Base-by-base conservation (phyloP, 2,329 filamentous ascomycete genomes). In the Talaromyces sp. region DNA sequence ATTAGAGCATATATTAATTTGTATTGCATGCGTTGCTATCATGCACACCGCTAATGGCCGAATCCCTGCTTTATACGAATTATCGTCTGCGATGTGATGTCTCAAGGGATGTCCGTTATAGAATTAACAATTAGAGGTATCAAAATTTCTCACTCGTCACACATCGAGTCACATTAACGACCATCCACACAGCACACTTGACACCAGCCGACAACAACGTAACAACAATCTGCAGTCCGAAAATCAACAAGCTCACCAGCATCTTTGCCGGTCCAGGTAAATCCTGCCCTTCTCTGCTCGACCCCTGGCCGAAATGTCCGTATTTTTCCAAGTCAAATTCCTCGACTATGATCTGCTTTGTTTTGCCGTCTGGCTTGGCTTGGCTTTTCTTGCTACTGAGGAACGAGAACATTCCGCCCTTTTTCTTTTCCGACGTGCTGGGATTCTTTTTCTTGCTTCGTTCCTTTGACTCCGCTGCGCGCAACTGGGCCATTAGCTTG, bases 271-370 rank as follows among this genome's bases (percentile, higher is more conserved):
- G 56, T 2, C 73, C 72, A 6, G 80, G 80, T 7, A 82, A 62
- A 50, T 81, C 75, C 67, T 81, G 66, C 2, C 77, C 77, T 56
- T 77, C 73, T 8, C 75, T 72, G 19, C 74, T 72, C 0, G 74
- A 76, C 14, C 74, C 70, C n/a, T 66, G 67, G 22, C 74, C 75
- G 64, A 78, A 80, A 7, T 74, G 75, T 13, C 78, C 78, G 39
- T 82, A 79, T 47, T 77, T 79, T 56, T 81, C 80, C 9, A 82
- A 72, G 68, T 82, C 79, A 54, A 82, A 78, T 63, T 82, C 79
- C 52, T 79, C 75, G 45, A 79, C 68, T 3, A 77, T 68, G 52
- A 79, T 70, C 64, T 77, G 68, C 48, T 74, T 70, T 35, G 68
- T 72, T 67, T 78, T 75, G 13, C 45, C 35, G 31, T 45, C 48